Base-by-base conservation (phyloP, 2,329 filamentous ascomycete species). In the Fusarium protoensiforme region DNA sequence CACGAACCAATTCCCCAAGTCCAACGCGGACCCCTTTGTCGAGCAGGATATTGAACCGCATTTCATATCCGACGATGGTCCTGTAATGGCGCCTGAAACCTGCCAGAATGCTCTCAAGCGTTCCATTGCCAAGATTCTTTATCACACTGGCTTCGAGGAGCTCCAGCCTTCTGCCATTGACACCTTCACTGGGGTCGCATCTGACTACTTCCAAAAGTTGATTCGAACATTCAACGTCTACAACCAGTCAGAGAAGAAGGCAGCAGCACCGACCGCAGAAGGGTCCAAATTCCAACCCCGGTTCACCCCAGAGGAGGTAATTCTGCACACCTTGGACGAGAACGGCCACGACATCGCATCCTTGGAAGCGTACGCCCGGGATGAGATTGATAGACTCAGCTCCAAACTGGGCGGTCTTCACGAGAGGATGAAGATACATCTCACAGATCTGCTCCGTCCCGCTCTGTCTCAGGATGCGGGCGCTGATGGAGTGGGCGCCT, bases 1-100 rank as follows among this genome's bases (percentile, higher is more conserved):
- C 80, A 93, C 95, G 79, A 99, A 99, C 79, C 96, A 99, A 81
- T 99, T 99, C 78, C 95, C 96, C 73, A 98, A 98, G 83, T 98
- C 97, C 80, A 94, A 98, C 71, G 93, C 93, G 1, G 92, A 96
- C 79, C 94, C 94, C 0, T 98, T 99, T 72, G 84, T 92, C 20
- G 96, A 99, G 83, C 88, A 90, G 46, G 96, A 98, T 79, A 91
- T 96, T 61, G 92, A 95, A 59, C 90, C 95, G n/a, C 93, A 96
- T 79, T 96, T 98, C 64, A 91, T 96, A 63, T 94, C 94, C 39
- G 95, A 97, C 75, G 92, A 96, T 68, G 94, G 96, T 0, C 93
- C 96, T 10, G 90, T 98, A 39, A 96, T 98, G 88, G 92, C 94
- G 16, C 90, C 93, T 11, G 92, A 93, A 81, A 90, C 94, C 35